phyloP scores from a whole-genome alignment of 306 rosid species.

The Senna tora region DNA sequence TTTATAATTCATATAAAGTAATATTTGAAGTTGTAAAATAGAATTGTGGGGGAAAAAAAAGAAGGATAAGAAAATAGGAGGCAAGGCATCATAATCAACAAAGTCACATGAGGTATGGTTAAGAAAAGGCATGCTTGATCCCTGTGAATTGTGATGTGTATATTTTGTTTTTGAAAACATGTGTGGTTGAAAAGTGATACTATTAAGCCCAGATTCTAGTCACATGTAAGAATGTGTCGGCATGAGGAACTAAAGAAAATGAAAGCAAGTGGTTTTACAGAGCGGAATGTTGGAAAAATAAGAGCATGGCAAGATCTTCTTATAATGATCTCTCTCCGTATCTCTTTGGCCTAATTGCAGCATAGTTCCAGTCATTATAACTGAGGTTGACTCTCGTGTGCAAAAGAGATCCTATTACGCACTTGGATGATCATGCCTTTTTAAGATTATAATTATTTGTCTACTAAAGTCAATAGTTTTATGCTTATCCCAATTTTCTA shows the following conservation, averaged over 20 bases:
- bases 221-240: constrained; percentile 25
- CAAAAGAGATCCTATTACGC: constrained; percentile 11
- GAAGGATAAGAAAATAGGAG: not conserved
- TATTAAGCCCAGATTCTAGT: not conserved
- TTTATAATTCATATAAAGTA: no score
- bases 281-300: constrained; percentile 27
- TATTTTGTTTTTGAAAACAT: not conserved
- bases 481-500: constrained; percentile 37
- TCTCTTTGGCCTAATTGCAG: constrained; percentile 15
- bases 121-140: constrained; percentile 21
- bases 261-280: constrained; percentile 19
- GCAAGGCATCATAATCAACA: not conserved
- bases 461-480: not conserved
- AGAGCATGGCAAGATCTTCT: constrained; percentile 28
- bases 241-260: constrained; percentile 10
- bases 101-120: constrained; percentile 4
- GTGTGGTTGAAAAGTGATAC: constrained; percentile 19
- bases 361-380: constrained; percentile 27
- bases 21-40: not conserved
- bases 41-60: not conserved
- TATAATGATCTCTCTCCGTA: constrained; percentile 30
- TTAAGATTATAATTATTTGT: constrained; percentile 1
- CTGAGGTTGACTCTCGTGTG: constrained; percentile 34
- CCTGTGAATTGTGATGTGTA: not conserved
- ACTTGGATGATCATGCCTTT: constrained; percentile 17